Conservation (phyloP, 2,329 filamentous ascomycete genomes). For the Diaporthe humulicola region DNA sequence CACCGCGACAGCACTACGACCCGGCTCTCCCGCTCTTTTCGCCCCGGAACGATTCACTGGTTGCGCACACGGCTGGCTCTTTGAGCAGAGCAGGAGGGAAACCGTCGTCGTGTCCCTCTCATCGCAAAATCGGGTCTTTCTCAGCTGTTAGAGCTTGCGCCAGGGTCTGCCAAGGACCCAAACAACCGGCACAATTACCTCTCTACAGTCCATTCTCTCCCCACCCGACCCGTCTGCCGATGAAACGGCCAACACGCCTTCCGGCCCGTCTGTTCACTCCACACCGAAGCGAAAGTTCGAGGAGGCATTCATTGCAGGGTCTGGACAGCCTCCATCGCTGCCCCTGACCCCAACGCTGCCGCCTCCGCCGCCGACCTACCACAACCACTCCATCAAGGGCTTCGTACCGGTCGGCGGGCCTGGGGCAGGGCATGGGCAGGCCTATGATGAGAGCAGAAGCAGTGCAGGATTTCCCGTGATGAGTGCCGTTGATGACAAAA, state of each 20-base stretch:
- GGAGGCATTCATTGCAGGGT: constrained; percentile 50
- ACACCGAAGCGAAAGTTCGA: constrained; percentile 54
- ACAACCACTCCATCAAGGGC: constrained; percentile 38
- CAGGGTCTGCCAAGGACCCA: constrained; percentile 55
- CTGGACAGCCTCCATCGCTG: constrained; percentile 46
- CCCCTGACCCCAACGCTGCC: constrained; percentile 46
- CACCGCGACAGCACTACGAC: constrained; percentile 28
- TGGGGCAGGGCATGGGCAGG: constrained; percentile 30
- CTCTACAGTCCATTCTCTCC: constrained; percentile 65
- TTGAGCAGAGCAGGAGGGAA: constrained; percentile 28
- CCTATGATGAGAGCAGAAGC: constrained; percentile 45
- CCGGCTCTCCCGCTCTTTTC: constrained; percentile 26
- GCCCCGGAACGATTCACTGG: constrained; percentile 30
- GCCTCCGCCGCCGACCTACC: constrained; percentile 44
- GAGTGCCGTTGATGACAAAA: constrained; percentile 55
- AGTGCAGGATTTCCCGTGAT: constrained; percentile 46
- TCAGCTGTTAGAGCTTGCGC: constrained; percentile 40
- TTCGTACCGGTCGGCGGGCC: constrained; percentile 34
- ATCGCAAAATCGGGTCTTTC: constrained; percentile 22
- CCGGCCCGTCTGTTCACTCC: constrained; percentile 45
- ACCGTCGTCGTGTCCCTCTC: constrained; percentile 36
- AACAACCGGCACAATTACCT: constrained; percentile 62
- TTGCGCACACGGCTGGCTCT: constrained; percentile 28
- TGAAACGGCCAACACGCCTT: constrained; percentile 50
- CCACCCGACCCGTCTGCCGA: constrained; percentile 57